Conservation (phyloP, 257 asterid species). For the Solanum phureja region DNA sequence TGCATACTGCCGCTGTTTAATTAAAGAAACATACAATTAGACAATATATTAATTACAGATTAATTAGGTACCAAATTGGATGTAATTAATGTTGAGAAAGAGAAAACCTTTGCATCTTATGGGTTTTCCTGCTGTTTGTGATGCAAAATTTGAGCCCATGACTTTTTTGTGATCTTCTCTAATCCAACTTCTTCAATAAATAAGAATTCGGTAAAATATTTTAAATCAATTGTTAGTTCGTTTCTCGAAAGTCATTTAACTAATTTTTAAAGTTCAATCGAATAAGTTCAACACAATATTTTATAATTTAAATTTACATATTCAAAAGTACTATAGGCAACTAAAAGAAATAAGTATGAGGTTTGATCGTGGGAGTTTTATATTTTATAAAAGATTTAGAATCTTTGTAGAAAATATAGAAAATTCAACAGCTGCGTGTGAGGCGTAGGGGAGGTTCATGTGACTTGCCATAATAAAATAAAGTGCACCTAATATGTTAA, state of each 20-base stretch:
- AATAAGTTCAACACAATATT: too few species aligned
- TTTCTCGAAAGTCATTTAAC: neutral
- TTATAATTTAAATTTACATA: too few species aligned
- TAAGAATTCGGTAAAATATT: neutral
- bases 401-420: neutral
- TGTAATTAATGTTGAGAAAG: neutral
- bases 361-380: neutral
- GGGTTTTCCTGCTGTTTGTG: slow-evolving; percentile 26
- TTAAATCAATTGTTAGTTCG: too few species aligned
- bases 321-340: too few species aligned
- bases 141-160: slow-evolving; percentile 7
- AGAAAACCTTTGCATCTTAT: slow-evolving; percentile 38
- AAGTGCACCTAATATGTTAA: too few species aligned
- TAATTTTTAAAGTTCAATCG: too few species aligned
- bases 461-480: neutral
- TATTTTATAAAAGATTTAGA: neutral
- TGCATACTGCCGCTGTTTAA: slow-evolving; percentile 35
- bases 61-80: neutral
- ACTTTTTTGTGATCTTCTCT: neutral
- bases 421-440: neutral
- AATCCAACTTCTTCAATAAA: neutral
- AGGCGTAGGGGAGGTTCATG: neutral
- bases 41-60: neutral
- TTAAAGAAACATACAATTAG: neutral
- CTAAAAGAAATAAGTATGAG: neutral